Evolutionary conservation across 805 yeast species (phyloP).

Genomic region (Starmerella scarabaei): DNA sequence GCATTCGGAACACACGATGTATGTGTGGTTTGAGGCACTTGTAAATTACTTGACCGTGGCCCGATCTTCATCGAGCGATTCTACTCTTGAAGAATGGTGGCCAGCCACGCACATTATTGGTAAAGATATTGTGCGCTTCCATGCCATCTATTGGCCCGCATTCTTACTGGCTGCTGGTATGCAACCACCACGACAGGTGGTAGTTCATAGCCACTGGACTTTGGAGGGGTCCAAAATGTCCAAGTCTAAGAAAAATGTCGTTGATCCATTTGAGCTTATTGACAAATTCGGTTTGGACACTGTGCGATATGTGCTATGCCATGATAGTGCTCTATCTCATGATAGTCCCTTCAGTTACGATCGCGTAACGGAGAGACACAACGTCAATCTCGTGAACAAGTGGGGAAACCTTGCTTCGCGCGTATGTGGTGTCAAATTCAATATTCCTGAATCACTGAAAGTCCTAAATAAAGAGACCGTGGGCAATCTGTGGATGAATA

Average conservation of each 20-base stretch:
- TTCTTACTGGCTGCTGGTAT: slow-evolving; percentile 72
- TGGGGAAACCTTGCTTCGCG: slow-evolving; percentile 70
- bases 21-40: slow-evolving; percentile 96
- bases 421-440: slow-evolving; percentile 57
- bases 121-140: slow-evolving; percentile 80
- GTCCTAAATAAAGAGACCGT: slow-evolving; percentile 20
- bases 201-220: slow-evolving; percentile 93
- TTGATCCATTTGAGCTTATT: slow-evolving; percentile 66
- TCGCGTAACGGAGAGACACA: slow-evolving; percentile 35
- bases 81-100: slow-evolving; percentile 31
- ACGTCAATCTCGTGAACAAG: slow-evolving; percentile 55
- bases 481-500: slow-evolving; percentile 1
- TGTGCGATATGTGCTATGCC: slow-evolving; percentile 61
- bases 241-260: slow-evolving; percentile 83
- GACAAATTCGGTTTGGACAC: slow-evolving; percentile 47
- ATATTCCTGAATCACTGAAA: slow-evolving; percentile 26
- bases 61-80: slow-evolving; percentile 4
- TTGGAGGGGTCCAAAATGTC: slow-evolving; percentile 87
- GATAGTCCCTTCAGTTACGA: slow-evolving; percentile 71
- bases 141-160: slow-evolving; percentile 89
- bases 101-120: slow-evolving; percentile 79
- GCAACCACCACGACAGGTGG: slow-evolving; percentile 54
- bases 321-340: slow-evolving; percentile 56
- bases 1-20: slow-evolving; percentile 55
- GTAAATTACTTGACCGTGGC: slow-evolving; percentile 58